Percentiles rank a stretch among this genome's conserved stretches.
Conservation (phyloP, 495 filamentous ascomycete species). For the Tuber calosporum region DNA sequence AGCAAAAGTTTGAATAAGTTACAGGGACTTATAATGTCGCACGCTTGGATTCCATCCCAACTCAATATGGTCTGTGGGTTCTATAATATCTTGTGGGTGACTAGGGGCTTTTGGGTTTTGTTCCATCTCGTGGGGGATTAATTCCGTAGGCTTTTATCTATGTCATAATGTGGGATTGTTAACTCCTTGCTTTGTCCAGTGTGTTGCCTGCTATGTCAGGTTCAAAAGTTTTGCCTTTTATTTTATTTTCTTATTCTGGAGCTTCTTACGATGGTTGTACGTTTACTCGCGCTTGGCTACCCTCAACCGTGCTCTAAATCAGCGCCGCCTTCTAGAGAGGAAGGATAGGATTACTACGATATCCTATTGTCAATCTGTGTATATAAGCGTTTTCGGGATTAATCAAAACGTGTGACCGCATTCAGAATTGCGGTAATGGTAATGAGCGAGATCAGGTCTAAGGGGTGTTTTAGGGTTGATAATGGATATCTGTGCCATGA, state of each 20-base stretch:
- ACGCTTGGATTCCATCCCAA: neutral
- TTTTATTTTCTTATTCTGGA: neutral
- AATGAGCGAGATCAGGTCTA: neutral
- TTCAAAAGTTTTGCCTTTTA: neutral
- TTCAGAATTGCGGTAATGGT: neutral
- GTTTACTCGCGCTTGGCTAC: neutral
- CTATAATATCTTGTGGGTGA: neutral
- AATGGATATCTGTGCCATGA: neutral
- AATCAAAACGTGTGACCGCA: neutral
- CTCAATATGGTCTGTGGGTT: neutral
- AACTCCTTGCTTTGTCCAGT: neutral
- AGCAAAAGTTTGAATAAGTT: slow-evolving; percentile 69
- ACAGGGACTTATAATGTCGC: neutral
- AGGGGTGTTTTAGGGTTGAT: neutral
- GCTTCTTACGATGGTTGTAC: neutral
- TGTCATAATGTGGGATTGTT: neutral
- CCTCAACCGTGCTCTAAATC: neutral
- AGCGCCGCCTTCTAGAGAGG: neutral
- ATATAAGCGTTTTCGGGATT: neutral
- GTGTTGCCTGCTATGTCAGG: neutral
- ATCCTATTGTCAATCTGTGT: neutral
- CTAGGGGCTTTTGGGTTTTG: neutral
- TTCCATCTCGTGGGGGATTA: neutral
- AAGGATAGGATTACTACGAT: neutral
- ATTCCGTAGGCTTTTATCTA: neutral